Conservation (phyloP, 164 flowering plant species). For the Magnolia changhungtana region DNA sequence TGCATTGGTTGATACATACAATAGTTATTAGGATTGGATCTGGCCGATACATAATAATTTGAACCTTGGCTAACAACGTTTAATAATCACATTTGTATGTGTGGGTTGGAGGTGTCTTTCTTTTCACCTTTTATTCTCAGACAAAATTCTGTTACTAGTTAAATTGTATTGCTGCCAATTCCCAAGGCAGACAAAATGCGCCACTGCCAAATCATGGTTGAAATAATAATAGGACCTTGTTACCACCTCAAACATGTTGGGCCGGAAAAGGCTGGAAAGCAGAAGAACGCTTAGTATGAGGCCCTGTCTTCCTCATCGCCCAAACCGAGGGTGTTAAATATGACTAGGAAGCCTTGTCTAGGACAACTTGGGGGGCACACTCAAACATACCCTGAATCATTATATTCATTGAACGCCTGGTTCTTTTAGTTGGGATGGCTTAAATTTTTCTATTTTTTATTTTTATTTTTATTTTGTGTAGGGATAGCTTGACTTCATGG, state of each 20-base stretch:
- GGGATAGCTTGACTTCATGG: not conserved
- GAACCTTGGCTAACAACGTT: not conserved
- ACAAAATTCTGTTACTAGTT: not conserved
- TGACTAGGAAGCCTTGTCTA: not conserved
- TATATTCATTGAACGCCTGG: not conserved
- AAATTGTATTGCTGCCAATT: not conserved
- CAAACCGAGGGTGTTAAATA: too few species aligned
- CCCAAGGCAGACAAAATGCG: not conserved
- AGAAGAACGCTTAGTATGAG: not conserved
- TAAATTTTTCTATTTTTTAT: not conserved
- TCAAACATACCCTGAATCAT: not conserved
- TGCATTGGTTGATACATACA: not conserved
- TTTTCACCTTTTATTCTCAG: not conserved
- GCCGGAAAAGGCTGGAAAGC: not conserved
- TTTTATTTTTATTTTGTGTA: not conserved
- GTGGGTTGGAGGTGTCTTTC: not conserved
- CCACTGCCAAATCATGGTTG: not conserved
- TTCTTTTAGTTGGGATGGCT: not conserved
- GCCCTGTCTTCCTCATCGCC: not conserved
- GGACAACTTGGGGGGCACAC: not conserved
- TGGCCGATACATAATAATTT: too few species aligned
- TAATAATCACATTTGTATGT: not conserved
- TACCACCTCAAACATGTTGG: not conserved
- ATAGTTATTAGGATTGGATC: not conserved
- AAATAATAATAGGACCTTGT: not conserved